Percentiles rank a stretch among this genome's conserved stretches.
Evolutionary conservation across 495 filamentous ascomycete species (phyloP).

Genomic region (Chaetomium cochliodes): DNA sequence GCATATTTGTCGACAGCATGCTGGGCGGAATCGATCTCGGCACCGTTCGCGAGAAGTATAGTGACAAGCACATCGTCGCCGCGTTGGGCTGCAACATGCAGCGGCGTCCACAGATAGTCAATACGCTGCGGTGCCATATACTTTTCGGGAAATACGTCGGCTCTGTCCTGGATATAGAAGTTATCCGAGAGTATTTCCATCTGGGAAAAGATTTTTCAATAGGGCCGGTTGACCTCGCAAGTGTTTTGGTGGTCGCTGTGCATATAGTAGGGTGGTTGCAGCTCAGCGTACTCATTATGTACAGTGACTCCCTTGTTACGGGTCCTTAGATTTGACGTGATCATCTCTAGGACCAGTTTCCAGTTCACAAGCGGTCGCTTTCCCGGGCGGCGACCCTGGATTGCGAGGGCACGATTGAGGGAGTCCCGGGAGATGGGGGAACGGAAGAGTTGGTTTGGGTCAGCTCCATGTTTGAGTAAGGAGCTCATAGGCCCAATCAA

Average conservation of each 20-base stretch:
- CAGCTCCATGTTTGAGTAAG: not conserved
- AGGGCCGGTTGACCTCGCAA: too few relatives aligned
- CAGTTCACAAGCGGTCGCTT: not conserved
- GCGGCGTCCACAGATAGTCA: not conserved
- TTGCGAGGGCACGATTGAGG: not conserved
- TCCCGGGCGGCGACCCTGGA: conserved; percentile 1
- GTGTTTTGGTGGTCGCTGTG: too few relatives aligned
- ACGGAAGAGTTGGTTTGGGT: not conserved
- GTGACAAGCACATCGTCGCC: not conserved
- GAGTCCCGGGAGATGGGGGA: not conserved
- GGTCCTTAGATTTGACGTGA: not conserved
- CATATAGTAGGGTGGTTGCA: too few relatives aligned
- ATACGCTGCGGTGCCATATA: too few relatives aligned
- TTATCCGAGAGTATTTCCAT: not conserved
- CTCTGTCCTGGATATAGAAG: not conserved
- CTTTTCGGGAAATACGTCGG: too few relatives aligned
- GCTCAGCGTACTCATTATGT: too few relatives aligned
- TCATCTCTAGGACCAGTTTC: not conserved
- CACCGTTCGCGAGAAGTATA: not conserved
- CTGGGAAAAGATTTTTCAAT: not conserved
- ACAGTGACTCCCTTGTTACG: not conserved
- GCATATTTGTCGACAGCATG: not conserved
- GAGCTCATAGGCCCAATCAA: not conserved
- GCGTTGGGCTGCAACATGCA: conserved; percentile 2
- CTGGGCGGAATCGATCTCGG: not conserved